Conservation (phyloP, 805 yeast genomes). For the Teunomyces tritomae region DNA sequence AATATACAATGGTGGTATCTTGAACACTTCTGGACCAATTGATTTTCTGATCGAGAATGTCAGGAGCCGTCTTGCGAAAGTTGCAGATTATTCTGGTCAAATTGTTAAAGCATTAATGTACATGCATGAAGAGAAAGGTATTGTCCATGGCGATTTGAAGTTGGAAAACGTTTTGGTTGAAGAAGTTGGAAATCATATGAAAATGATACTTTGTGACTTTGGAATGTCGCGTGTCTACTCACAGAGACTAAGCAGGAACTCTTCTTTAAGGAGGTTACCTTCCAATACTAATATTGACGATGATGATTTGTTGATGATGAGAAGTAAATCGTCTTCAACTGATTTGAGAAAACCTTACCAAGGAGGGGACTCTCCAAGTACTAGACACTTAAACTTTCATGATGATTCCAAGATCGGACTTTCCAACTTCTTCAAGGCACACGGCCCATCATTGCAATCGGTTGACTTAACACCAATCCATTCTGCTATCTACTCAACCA, state of each 20-base stretch:
- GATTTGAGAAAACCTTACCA: slow-evolving; percentile 32
- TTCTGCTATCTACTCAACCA: slow-evolving; percentile 9
- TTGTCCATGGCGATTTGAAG: slow-evolving; percentile 82
- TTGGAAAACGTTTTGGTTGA: slow-evolving; percentile 75
- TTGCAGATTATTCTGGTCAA: slow-evolving; percentile 43
- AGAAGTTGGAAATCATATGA: slow-evolving; percentile 20
- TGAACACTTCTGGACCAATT: slow-evolving; percentile 25
- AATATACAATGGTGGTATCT: slow-evolving; percentile 28
- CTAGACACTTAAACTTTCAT: slow-evolving; percentile 17
- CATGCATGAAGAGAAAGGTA: slow-evolving; percentile 51
- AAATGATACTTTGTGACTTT: slow-evolving; percentile 76
- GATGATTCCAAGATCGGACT: slow-evolving; percentile 36
- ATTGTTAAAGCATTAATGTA: slow-evolving; percentile 58
- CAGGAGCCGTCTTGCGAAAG: slow-evolving; percentile 33
- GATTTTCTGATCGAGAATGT: slow-evolving; percentile 25
- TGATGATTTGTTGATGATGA: slow-evolving; percentile 18
- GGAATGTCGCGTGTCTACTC: slow-evolving; percentile 63
- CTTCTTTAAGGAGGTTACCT: slow-evolving; percentile 10
- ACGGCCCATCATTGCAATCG: slow-evolving; percentile 35
- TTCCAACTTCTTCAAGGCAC: slow-evolving; percentile 21
- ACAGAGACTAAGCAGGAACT: slow-evolving; percentile 24
- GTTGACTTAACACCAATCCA: slow-evolving; percentile 28
- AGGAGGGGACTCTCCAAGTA: slow-evolving; percentile 27
- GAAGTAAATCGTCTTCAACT: slow-evolving; percentile 35
- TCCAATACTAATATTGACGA: slow-evolving; percentile 7